These are phyloP conservation scores for Chamaecyparis obtusa DNA, from an alignment of 75 land plant species.

Conservation along the genomic window DNA sequence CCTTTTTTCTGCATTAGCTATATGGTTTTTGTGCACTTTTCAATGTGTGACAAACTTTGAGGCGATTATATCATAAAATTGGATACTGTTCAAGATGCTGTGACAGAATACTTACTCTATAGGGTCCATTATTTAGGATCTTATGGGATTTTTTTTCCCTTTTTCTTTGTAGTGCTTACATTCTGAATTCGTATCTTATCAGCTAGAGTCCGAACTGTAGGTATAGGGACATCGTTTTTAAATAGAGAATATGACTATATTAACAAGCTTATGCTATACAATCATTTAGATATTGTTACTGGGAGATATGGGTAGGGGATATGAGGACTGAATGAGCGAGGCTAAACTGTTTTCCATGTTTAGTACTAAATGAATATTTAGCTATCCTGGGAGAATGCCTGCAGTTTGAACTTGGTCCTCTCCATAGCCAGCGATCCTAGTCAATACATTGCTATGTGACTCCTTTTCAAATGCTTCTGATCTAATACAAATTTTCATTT, in stretches of 20 bases:
- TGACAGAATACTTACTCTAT: background rate
- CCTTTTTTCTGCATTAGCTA: background rate
- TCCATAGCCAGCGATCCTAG: no score
- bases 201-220: background rate
- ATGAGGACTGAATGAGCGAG: background rate
- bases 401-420: no score
- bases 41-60: background rate
- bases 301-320: background rate
- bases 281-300: no score
- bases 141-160: no score
- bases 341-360: background rate
- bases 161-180: no score
- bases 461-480: no score
- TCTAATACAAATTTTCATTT: background rate
- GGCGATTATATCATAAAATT: background rate
- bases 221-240: background rate
- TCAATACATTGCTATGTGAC: no score
- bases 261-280: no score
- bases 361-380: no score
- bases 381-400: no score
- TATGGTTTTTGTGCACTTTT: background rate
- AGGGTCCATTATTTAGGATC: background rate
- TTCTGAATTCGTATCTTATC: background rate
- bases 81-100: background rate
- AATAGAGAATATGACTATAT: background rate